These are phyloP conservation scores for Paraconiothyrium brasiliense DNA, from an alignment of 2,329 filamentous ascomycete species.

Conservation along the genomic window DNA sequence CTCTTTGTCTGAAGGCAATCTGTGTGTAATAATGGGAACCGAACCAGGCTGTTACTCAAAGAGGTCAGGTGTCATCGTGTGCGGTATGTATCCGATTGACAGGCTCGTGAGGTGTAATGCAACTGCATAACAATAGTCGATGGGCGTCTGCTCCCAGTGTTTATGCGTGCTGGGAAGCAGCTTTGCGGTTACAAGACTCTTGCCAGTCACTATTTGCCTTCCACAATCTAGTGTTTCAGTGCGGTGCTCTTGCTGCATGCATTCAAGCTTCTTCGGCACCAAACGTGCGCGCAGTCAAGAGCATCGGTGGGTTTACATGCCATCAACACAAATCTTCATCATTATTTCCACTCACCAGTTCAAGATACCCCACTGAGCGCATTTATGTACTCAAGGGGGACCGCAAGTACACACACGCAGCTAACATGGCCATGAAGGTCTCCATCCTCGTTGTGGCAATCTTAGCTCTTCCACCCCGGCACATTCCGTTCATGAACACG, in stretches of 20 bases:
- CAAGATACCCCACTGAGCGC: neutral
- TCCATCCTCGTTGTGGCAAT: neutral
- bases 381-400: neutral
- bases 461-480: neutral
- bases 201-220: too few species aligned
- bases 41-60: too few species aligned
- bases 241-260: neutral
- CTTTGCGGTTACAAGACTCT: too few species aligned
- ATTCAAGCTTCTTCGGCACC: neutral
- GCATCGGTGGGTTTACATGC: neutral
- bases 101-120: too few species aligned
- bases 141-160: too few species aligned
- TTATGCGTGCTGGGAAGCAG: too few species aligned
- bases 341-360: neutral
- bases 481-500: neutral
- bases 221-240: neutral
- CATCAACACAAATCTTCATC: neutral
- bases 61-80: too few species aligned
- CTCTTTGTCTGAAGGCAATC: too few species aligned
- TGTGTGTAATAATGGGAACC: too few species aligned
- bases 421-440: neutral
- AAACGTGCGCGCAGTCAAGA: neutral
- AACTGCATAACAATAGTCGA: too few species aligned
- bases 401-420: neutral
- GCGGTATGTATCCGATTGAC: too few species aligned